Percentiles rank a stretch among this genome's conserved stretches.
These are phyloP conservation scores for Fraxinus velutina DNA, from an alignment of 305 asterid species.

Conservation along the genomic window DNA sequence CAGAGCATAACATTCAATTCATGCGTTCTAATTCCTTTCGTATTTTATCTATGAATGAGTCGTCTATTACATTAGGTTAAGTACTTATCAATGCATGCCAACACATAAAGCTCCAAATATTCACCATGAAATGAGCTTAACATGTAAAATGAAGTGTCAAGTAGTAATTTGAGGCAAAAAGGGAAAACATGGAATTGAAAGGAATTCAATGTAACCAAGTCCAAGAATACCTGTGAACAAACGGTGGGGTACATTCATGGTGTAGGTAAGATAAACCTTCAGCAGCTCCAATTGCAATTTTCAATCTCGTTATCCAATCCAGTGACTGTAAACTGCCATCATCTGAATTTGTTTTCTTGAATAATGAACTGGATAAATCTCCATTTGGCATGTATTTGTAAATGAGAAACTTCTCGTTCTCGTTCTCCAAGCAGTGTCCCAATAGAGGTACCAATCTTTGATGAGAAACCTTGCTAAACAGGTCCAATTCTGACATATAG, in stretches of 20 bases:
- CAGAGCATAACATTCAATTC: background rate
- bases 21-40: background rate
- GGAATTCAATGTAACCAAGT: slow-evolving; percentile 1
- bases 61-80: background rate
- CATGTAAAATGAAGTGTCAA: background rate
- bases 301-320: slow-evolving; percentile 67
- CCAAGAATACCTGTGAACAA: slow-evolving; percentile 53
- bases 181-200: background rate
- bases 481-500: slow-evolving; percentile 45
- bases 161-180: slow-evolving; percentile 4
- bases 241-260: slow-evolving; percentile 60
- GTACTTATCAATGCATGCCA: background rate
- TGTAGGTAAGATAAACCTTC: slow-evolving; percentile 58
- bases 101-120: background rate
- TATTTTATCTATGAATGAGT: background rate
- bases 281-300: slow-evolving; percentile 61
- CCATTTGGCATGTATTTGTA: slow-evolving; percentile 63
- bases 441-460: slow-evolving; percentile 55
- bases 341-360: slow-evolving; percentile 40
- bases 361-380: slow-evolving; percentile 54
- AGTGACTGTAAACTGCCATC: slow-evolving; percentile 51
- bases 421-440: slow-evolving; percentile 69
- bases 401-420: slow-evolving; percentile 50
- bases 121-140: slow-evolving; percentile 8
- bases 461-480: slow-evolving; percentile 52